These are phyloP conservation scores for Pinus albicaulis DNA, from an alignment of 75 land plant species.

Conservation along the genomic window DNA sequence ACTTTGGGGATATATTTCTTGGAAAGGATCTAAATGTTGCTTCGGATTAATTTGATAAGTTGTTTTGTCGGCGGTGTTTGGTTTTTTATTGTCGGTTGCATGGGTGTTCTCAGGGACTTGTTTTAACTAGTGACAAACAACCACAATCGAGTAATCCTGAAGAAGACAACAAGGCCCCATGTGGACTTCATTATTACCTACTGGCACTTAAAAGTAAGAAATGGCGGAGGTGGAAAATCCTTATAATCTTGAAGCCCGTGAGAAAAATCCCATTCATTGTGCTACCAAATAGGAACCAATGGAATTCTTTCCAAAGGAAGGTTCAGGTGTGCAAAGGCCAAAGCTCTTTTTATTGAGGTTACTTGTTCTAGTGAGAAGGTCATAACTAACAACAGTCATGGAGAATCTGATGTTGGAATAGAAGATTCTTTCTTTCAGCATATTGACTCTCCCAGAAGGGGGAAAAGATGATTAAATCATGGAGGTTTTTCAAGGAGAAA, in stretches of 20 bases:
- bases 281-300: background rate
- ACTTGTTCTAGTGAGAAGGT: slow-evolving; percentile 8
- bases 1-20: slow-evolving; percentile 21
- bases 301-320: slow-evolving; percentile 8
- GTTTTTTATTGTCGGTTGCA: slow-evolving; percentile 97
- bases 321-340: background rate
- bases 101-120: slow-evolving; percentile 82
- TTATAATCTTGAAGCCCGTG: background rate
- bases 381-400: slow-evolving; percentile 2
- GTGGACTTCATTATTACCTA: slow-evolving; percentile 72
- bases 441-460: slow-evolving; percentile 6
- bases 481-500: slow-evolving; percentile 13
- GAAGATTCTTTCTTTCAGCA: background rate
- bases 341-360: slow-evolving; percentile 5
- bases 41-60: slow-evolving; percentile 95
- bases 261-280: background rate
- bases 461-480: slow-evolving; percentile 10
- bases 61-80: slow-evolving; percentile 98
- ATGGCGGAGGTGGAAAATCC: background rate
- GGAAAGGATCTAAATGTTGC: slow-evolving; percentile 80
- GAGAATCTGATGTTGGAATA: background rate
- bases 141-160: slow-evolving; percentile 42
- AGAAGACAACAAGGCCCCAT: slow-evolving; percentile 52
- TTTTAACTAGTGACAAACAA: slow-evolving; percentile 82
- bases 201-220: slow-evolving; percentile 22